Conservation (phyloP, 2,329 filamentous ascomycete genomes). For the Alternaria metachromatica region DNA sequence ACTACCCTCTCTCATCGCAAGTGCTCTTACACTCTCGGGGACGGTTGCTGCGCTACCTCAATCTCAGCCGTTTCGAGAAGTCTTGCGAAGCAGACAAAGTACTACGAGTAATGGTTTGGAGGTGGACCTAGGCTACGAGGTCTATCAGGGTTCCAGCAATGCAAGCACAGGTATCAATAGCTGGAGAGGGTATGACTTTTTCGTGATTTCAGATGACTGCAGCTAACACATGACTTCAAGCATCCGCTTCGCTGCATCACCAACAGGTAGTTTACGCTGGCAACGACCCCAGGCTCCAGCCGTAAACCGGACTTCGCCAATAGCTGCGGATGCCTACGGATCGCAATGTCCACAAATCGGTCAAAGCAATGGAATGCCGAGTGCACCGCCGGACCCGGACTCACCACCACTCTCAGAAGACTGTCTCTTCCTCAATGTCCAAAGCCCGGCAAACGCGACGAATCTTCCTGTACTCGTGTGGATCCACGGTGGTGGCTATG, state of each 20-base stretch:
- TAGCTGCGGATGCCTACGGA: slow-evolving; percentile 7
- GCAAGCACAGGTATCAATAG: slow-evolving; percentile 21
- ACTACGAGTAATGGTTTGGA: background rate
- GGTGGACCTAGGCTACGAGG: slow-evolving; percentile 33
- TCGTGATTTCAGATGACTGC: background rate
- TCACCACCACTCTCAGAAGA: slow-evolving; percentile 31
- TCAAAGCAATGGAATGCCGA: background rate
- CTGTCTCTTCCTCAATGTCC: slow-evolving; percentile 48
- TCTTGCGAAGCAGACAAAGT: background rate
- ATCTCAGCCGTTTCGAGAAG: background rate
- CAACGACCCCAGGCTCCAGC: slow-evolving; percentile 20
- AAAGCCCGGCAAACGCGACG: slow-evolving; percentile 31
- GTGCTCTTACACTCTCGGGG: background rate
- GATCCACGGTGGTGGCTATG: slow-evolving; percentile 45
- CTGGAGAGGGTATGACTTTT: slow-evolving; percentile 28
- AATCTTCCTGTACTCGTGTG: slow-evolving; percentile 42
- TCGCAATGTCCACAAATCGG: slow-evolving; percentile 11
- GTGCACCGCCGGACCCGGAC: background rate
- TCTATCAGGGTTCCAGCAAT: slow-evolving; percentile 28
- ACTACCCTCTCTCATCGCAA: background rate
- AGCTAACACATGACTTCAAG: slow-evolving; percentile 4
- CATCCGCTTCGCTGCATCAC: slow-evolving; percentile 30
- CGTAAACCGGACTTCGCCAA: slow-evolving; percentile 10
- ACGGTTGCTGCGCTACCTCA: background rate
- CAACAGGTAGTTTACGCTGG: slow-evolving; percentile 25